A percentile compares a stretch with the other conserved stretches of the same genome.
Conservation (phyloP, 108 stramenopile species). For the Discostella stelligeroides region DNA sequence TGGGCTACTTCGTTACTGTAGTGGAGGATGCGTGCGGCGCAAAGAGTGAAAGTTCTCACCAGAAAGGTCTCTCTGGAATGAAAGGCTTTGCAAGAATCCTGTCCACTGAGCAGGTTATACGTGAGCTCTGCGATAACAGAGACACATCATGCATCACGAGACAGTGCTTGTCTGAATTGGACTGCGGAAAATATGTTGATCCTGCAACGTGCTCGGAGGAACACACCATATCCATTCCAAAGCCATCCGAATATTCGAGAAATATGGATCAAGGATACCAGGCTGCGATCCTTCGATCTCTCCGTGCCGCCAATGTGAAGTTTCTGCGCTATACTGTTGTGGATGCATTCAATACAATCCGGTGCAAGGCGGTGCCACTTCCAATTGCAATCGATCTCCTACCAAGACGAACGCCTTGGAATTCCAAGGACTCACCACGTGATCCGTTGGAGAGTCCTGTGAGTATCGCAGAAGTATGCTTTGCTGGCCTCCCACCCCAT, state of each 20-base stretch:
- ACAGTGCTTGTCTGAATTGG: slow-evolving; percentile 17
- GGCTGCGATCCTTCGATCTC: slow-evolving; percentile 63
- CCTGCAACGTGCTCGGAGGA: neutral
- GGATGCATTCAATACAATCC: slow-evolving; percentile 72
- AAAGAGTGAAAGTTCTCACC: slow-evolving; percentile 44
- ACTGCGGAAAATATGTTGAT: no score
- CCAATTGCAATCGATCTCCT: slow-evolving; percentile 29
- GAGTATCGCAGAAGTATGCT: slow-evolving; percentile 68
- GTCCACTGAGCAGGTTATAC: slow-evolving; percentile 52
- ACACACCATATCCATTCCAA: slow-evolving; percentile 9
- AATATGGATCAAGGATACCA: slow-evolving; percentile 22
- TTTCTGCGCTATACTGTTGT: slow-evolving; percentile 70
- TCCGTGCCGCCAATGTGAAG: slow-evolving; percentile 71
- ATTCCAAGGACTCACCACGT: neutral
- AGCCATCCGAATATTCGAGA: slow-evolving; percentile 22
- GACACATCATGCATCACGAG: neutral
- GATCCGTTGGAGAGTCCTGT: slow-evolving; percentile 40
- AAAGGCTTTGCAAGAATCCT: slow-evolving; percentile 64
- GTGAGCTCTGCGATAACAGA: slow-evolving; percentile 40
- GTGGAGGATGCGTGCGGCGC: slow-evolving; percentile 82
- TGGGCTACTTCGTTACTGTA: slow-evolving; percentile 74
- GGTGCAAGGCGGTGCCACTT: slow-evolving; percentile 69
- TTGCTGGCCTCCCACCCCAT: slow-evolving; percentile 64
- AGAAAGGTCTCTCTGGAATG: slow-evolving; percentile 64
- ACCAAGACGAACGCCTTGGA: slow-evolving; percentile 6